Conservation (phyloP, 495 filamentous ascomycete species). For the Neurospora pannonica region DNA sequence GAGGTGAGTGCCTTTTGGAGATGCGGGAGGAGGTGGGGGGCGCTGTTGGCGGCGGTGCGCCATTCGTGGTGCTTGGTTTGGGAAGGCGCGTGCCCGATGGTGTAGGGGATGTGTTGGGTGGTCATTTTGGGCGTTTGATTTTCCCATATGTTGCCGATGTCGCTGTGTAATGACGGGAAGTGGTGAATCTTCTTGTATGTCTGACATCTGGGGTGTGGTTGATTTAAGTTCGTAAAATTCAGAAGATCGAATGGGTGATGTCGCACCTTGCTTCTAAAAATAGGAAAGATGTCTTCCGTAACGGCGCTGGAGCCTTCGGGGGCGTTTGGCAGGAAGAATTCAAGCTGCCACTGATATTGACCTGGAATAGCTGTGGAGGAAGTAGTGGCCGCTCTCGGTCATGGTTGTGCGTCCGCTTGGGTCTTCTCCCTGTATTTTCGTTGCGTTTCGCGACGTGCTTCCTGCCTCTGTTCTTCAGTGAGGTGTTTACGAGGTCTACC, state of each 20-base stretch:
- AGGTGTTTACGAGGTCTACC: too few species aligned
- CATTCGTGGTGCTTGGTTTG: constrained; percentile 19
- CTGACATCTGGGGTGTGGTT: background rate
- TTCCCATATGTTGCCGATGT: background rate
- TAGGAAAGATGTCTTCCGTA: background rate
- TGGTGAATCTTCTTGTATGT: background rate
- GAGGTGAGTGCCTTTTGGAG: constrained; percentile 11
- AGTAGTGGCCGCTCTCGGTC: too few species aligned
- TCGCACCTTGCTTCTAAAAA: background rate
- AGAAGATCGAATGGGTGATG: background rate
- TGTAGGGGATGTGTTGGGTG: background rate
- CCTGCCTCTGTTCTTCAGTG: too few species aligned
- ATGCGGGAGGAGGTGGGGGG: constrained; percentile 25
- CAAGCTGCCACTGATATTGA: too few species aligned
- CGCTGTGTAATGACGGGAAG: background rate
- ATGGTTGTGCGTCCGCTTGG: too few species aligned
- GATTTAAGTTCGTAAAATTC: background rate
- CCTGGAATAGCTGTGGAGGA: too few species aligned
- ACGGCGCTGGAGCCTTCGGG: too few species aligned
- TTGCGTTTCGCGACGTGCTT: too few species aligned
- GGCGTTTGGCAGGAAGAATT: too few species aligned
- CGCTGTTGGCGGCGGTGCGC: constrained; percentile 29
- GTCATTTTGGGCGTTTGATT: background rate
- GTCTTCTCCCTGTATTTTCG: too few species aligned
- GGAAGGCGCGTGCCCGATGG: constrained; percentile 8